A percentile compares a stretch with the other conserved stretches of the same genome.
Evolutionary conservation across 1,139 yeast species (phyloP).

Genomic region (Arxiozyma telluris): DNA sequence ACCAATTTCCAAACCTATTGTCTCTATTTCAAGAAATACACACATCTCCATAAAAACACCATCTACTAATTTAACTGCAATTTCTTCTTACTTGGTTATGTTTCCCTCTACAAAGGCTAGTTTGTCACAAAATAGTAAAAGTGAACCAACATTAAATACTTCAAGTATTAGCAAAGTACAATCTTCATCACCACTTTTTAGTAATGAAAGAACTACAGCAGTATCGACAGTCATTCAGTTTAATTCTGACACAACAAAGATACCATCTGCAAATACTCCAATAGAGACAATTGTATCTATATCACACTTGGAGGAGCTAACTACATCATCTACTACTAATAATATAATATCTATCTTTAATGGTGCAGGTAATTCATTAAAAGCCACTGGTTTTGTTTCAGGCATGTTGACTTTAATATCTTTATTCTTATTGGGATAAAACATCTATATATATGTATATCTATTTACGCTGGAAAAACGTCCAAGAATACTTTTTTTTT

Average conservation of each 20-base stretch:
- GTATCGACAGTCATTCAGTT: background rate
- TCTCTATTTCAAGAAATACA: background rate
- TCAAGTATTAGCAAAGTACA: background rate
- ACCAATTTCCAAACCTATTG: background rate
- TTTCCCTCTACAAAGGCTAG: background rate
- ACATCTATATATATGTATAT: background rate
- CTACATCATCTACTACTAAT: background rate
- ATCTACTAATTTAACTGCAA: background rate
- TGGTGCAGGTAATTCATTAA: constrained; percentile 1
- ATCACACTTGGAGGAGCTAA: background rate
- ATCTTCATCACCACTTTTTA: background rate
- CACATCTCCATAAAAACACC: background rate
- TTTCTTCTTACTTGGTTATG: background rate
- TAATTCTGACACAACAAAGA: background rate
- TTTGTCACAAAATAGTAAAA: background rate
- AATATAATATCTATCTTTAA: background rate
- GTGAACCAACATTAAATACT: background rate
- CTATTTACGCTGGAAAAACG: background rate
- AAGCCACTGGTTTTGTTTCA: background rate
- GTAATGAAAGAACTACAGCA: background rate
- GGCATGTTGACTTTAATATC: background rate
- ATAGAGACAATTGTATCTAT: background rate
- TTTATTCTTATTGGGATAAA: background rate
- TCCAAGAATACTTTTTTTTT: background rate
- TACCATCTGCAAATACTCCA: background rate